Evolutionary conservation across 257 asterid species (phyloP), one percentile per base, ranked within the genome.

Genomic region (Ehretia macrophylla): DNA sequence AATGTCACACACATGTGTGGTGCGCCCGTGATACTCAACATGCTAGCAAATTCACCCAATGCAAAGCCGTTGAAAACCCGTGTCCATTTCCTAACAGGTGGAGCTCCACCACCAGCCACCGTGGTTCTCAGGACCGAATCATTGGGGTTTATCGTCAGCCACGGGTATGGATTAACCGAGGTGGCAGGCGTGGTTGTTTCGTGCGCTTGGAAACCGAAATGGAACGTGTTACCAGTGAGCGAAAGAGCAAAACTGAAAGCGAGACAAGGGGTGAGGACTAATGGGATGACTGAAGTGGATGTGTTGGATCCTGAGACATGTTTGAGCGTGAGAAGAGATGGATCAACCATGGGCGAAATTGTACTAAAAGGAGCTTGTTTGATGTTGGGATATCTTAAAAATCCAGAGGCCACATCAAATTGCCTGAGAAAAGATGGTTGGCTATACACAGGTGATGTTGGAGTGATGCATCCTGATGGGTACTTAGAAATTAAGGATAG

Each of bases 141-240:
- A 0, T 27, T 87, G 8, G 88, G 97, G 1, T 87, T 86, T n/a
- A 4, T 55, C 0, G 84, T 90, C 13, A 74, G 72, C 17, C 93
- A 90, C 19, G 97, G 96, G 9, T 90, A 79, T 13, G 97, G 96
- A 45, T 11, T 86, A 79, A 86, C 97, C 0, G 97, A 90, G 75
- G 75, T 67, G 42, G 95, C 73, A 0, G 92, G 95, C 21, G 81
- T 84, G 47, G 85, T 83, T 20, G 74, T 82, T 8, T 75, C 83
- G 0, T 90, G 96, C 53, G 80, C 88, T 4, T 90, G 97, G 97
- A 89, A 86, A 32, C 58, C 53, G 5, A 69, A 69, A 20, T 84
- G 96, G 97, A 67, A 85, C 14, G n/a, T 5, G 1, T 69, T 87
- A 4, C 74, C 90, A 0, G 90, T 80, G 32, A 73, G 17, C 14